Base-by-base conservation (phyloP, 768 basidiomycete genomes). In the Tephrocybe sp. region DNA sequence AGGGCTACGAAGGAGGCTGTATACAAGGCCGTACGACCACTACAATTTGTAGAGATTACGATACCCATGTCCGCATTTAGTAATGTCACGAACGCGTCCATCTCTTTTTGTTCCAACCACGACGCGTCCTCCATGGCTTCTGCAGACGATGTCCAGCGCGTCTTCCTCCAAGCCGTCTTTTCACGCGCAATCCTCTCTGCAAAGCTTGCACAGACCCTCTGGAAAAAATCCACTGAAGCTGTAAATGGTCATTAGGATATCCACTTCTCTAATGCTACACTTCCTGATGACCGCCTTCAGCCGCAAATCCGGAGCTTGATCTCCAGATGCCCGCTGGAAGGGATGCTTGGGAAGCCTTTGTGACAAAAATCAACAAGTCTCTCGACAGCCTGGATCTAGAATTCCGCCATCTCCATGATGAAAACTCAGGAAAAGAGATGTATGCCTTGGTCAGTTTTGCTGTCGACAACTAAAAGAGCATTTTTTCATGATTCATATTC, bases 81-180 rank as follows among this genome's bases (percentile, higher is more conserved):
- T 47, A 48, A 51, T 51, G 23, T 34, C 48, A 49, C 48, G 51
- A 44, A 47, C 50, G 42, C 41, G 54, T 32, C 12, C 34, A 36
- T 36, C 15, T 36, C 44, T 38, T 23, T 37, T 10, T 14, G 5
- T 36, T 36, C 44, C 25, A 32, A 18, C 44, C 18, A 26, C 58
- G 54, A 54, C 67, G 63, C 65, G 59, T 65, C 60, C 18, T n/a
- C 28, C 20, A 74, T 82, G 73, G 76, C 74, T 36, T 72, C 73
- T 32, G 59, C 79, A n/a, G 70, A 70, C 65, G 88, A 92, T 64
- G 84, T 89, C 3, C 81, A 83, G 55, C 80, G 83, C 32, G 78
- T 94, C 40, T 93, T 90, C 58, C 77, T 93, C 17, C 92, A 94
- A 56, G 82, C 88, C 0, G 69, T 92, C 18, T 70, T 93, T 21